Base-by-base conservation (phyloP, 768 basidiomycete species). In the Boletus vermiculosoides region DNA sequence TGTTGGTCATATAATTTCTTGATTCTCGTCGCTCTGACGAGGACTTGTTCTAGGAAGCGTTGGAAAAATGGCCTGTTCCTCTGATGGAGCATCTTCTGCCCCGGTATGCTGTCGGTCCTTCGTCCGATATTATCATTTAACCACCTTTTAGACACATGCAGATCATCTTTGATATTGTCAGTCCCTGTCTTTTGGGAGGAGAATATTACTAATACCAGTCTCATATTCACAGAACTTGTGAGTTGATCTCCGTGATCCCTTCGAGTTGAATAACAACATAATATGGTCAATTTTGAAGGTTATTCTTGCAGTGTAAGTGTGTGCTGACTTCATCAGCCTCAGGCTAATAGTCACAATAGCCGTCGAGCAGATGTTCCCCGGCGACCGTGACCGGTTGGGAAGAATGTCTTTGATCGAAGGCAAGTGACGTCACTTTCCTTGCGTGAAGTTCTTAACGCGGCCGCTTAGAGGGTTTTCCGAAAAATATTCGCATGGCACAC, bases 381-480 rank as follows among this genome's bases (percentile, higher is more conserved):
- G 84, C 2, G 95, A 98, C 67, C 80, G 83, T 31, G 94, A 90
- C 0, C 80, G 84, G 53, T 78, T 98, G 39, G 78, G 79, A 18
- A 80, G 94, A 49, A 95, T 98, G 94, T 92, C 89, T 5, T 76
- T 99, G 65, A 95, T 98, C 59, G 90, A 98, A 77, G 92, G 90
- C 83, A 58, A 67, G 66, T 16, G 20, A 22, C 28, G 9, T 18
- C 10, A n/a, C 13, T 46, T 39, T 23, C 5, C 9, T 33, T 48
- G n/a, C 0, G 25, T 49, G 16, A 41, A 23, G 39, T 15, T 46
- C 16, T 37, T 42, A 25, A 36, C 9, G 1, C 8, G 30, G 5
- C 39, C 47, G 8, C 33, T 11, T 57, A 91, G 94, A 96, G 84
- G 90, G 92, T 16, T 70, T 80, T 57, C 93, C 93, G 6, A 85